Evolutionary conservation across 2,329 filamentous ascomycete species (phyloP).

Genomic region (Fusarium protoensiforme): DNA sequence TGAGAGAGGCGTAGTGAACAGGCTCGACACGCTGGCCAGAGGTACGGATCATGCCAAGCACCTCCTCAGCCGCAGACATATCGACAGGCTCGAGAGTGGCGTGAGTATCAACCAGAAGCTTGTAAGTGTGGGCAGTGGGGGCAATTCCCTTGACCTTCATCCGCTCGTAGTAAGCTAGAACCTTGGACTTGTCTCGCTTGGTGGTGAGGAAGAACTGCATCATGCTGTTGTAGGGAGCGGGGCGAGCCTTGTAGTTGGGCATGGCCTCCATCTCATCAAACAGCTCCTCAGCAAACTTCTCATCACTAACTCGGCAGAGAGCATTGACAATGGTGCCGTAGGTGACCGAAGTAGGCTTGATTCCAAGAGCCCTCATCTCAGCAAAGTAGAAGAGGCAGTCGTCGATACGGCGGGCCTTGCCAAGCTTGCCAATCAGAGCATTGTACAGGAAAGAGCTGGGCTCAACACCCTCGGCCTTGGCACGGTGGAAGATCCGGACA

Average conservation of each 20-base stretch:
- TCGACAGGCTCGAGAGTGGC: conserved; percentile 92
- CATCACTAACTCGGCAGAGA: conserved; percentile 94
- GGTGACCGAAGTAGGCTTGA: conserved; percentile 96
- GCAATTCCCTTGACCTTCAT: conserved; percentile 90
- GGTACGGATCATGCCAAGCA: conserved; percentile 81
- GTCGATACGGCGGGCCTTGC: conserved; percentile 96
- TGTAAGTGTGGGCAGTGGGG: conserved; percentile 96
- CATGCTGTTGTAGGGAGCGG: conserved; percentile 98
- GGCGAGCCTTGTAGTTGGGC: conserved; percentile 98
- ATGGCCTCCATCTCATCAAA: conserved; percentile 99
- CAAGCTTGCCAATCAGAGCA: conserved; percentile 96
- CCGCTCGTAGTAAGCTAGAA: conserved; percentile 92
- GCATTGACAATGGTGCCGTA: conserved; percentile 99
- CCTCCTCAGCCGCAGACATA: conserved; percentile 85
- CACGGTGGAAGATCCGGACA: conserved; percentile 95
- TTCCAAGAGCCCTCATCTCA: conserved; percentile 93
- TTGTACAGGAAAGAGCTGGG: conserved; percentile 98
- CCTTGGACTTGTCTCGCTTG: conserved; percentile 95
- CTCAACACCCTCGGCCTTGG: conserved; percentile 92
- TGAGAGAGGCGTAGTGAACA: conserved; percentile 94
- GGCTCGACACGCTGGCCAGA: conserved; percentile 84
- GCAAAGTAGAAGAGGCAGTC: conserved; percentile 98
- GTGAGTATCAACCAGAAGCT: conserved; percentile 94
- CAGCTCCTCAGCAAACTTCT: conserved; percentile 96
- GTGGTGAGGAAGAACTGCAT: conserved; percentile 99